Evolutionary conservation across 139 green algal species (phyloP).

Genomic region (Micractinium sp.): DNA sequence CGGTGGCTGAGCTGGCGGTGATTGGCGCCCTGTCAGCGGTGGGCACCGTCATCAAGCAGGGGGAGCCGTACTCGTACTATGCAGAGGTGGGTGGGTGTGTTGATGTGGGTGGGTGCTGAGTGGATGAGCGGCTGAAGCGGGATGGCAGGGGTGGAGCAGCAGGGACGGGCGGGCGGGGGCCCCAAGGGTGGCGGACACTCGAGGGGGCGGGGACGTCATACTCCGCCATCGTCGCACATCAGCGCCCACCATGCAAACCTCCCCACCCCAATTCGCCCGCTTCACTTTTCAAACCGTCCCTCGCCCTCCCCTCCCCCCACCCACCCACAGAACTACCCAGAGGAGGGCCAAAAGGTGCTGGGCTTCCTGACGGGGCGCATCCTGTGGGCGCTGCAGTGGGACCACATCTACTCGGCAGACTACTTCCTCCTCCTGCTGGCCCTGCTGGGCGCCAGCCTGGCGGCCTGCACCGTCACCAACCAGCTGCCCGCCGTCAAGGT

Average conservation of each 20-base stretch:
- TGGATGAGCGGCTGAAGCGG: neutral
- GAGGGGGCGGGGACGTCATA: too few relatives aligned
- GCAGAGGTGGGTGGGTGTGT: slow-evolving; percentile 53
- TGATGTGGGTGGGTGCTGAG: neutral
- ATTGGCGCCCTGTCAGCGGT: slow-evolving; percentile 85
- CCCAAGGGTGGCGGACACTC: too few relatives aligned
- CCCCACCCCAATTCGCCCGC: too few relatives aligned
- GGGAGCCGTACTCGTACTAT: slow-evolving; percentile 85
- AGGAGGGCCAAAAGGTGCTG: slow-evolving; percentile 68
- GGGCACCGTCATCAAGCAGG: slow-evolving; percentile 94
- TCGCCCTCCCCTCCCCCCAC: too few relatives aligned
- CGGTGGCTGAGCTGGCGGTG: slow-evolving; percentile 86
- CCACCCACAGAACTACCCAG: slow-evolving; percentile 48
- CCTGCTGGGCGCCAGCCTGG: slow-evolving; percentile 85
- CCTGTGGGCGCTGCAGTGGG: slow-evolving; percentile 74
- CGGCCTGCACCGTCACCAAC: slow-evolving; percentile 91
- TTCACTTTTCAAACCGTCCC: too few relatives aligned
- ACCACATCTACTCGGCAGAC: slow-evolving; percentile 89
- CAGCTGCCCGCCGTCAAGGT: slow-evolving; percentile 89
- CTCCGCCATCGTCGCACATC: too few relatives aligned
- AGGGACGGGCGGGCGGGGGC: too few relatives aligned
- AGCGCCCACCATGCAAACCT: too few relatives aligned
- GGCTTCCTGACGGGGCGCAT: slow-evolving; percentile 82
- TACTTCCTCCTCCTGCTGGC: slow-evolving; percentile 92
- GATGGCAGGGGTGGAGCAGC: neutral